phyloP scores from a whole-genome alignment of 2,329 filamentous ascomycete genomes.

The Epichloe festucae region DNA sequence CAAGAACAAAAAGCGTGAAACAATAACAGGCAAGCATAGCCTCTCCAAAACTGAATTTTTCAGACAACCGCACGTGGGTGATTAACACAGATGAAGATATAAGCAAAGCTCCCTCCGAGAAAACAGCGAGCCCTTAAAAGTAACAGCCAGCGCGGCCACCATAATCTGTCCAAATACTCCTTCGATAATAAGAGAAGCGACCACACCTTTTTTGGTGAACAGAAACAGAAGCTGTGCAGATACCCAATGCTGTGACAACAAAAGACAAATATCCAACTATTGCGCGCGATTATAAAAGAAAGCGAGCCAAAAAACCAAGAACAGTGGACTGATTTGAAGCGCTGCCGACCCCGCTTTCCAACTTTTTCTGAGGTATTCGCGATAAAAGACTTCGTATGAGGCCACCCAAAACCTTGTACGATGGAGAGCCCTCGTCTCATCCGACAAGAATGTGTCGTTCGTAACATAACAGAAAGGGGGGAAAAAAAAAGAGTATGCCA shows the following conservation, averaged over 20 bases:
- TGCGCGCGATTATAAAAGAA: constrained; percentile 2
- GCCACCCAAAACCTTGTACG: neutral
- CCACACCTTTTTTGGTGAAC: neutral
- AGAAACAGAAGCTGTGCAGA: no score
- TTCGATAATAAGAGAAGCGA: neutral
- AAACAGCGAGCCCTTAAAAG: neutral
- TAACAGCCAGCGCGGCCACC: neutral
- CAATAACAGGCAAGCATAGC: neutral
- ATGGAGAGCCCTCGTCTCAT: neutral
- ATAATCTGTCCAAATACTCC: neutral
- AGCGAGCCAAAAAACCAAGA: constrained; percentile 7
- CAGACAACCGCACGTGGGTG: constrained; percentile 1
- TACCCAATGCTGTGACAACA: constrained; percentile 3
- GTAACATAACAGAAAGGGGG: neutral
- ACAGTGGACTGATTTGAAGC: constrained; percentile 4
- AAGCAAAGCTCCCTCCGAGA: neutral
- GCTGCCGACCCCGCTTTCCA: constrained; percentile 3
- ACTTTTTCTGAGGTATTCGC: neutral
- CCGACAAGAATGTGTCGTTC: neutral
- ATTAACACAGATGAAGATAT: neutral
- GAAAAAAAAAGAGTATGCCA: neutral
- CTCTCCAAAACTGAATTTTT: neutral
- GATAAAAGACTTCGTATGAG: neutral
- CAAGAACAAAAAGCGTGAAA: neutral
- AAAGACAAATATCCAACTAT: neutral